Evolutionary conservation across 2,329 filamentous ascomycete species (phyloP), one percentile per base, ranked within the genome.

Genomic region (Sclerotinia borealis): DNA sequence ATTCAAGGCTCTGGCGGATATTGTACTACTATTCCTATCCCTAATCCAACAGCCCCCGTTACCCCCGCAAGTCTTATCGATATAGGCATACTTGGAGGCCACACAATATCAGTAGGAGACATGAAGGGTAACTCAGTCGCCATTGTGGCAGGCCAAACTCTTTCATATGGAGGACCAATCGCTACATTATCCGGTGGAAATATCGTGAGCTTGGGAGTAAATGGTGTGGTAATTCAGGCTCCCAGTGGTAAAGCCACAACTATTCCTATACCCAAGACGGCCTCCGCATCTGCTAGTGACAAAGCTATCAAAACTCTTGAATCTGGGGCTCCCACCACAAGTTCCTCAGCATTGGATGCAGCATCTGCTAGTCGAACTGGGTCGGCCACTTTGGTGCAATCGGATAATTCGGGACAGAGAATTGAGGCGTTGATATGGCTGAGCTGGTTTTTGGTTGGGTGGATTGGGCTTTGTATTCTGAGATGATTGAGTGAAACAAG

Each of bases 151-250:
- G 62, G 61, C 1, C 65, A 68, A 54, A 59, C 64, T n/a, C 27
- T 66, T 1, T 64, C 54, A 17, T 50, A 48, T 22, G 64, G 64
- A 27, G 67, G 59, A 31, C 17, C 49, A 2, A n/a, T 60, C 15
- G 61, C 66, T 4, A 70, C 67, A 19, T 22, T 68, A 3, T 11
- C 66, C 17, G 61, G 55, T 19, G 43, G 34, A 13, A 60, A 64
- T 8, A 59, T 68, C 6, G 59, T 60, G 1, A 64, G 29, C 41
- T 56, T 68, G 7, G 64, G 68, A 7, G 34, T 63, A 27, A 43
- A 51, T 7, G 65, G 63, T 1, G 29, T 69, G 1, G 47, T 68
- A 4, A 37, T 69, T 22, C 64, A 69, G 22, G 64, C 64, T 51
- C 58, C 66, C 9, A 60, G 63, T 17, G 66, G 66, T 5, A 41